A percentile compares a stretch with the other conserved stretches of the same genome.
These are phyloP conservation scores for Histomonas meleagridis DNA, from an alignment of 208 protist genomes.

Conservation along the genomic window DNA sequence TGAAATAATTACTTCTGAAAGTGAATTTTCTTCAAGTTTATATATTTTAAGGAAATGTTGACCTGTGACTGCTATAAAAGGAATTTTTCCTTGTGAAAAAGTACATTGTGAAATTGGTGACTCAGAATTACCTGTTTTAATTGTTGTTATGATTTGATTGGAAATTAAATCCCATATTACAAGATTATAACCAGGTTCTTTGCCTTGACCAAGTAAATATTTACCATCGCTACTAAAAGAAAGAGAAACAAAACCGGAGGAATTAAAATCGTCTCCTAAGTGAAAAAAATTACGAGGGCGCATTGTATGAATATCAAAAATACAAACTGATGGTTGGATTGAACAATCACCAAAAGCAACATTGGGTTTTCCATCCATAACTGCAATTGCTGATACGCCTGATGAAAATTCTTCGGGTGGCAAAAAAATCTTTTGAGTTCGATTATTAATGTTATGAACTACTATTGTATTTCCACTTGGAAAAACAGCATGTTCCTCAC, in stretches of 20 bases:
- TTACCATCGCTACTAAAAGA: slow-evolving; percentile 32
- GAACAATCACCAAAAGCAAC: slow-evolving; percentile 28
- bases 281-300: slow-evolving; percentile 1
- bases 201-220: slow-evolving; percentile 7
- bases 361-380: not conserved
- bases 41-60: slow-evolving; percentile 30
- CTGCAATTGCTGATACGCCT: not conserved
- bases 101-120: slow-evolving; percentile 14
- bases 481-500: slow-evolving; percentile 3
- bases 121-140: not conserved
- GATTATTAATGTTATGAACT: slow-evolving; percentile 23
- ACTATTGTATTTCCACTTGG: not conserved
- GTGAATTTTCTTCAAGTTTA: not conserved
- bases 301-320: slow-evolving; percentile 30
- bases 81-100: slow-evolving; percentile 10
- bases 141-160: not conserved
- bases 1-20: slow-evolving; percentile 7
- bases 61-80: not conserved
- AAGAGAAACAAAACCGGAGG: slow-evolving; percentile 11
- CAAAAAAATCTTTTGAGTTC: not conserved
- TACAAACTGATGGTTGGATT: not conserved
- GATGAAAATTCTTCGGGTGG: not conserved
- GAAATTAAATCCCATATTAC: not conserved
- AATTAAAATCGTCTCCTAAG: not conserved
- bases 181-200: not conserved